These are phyloP conservation scores for Ceriops decandra DNA, from an alignment of 345 rosid species.

Conservation along the genomic window DNA sequence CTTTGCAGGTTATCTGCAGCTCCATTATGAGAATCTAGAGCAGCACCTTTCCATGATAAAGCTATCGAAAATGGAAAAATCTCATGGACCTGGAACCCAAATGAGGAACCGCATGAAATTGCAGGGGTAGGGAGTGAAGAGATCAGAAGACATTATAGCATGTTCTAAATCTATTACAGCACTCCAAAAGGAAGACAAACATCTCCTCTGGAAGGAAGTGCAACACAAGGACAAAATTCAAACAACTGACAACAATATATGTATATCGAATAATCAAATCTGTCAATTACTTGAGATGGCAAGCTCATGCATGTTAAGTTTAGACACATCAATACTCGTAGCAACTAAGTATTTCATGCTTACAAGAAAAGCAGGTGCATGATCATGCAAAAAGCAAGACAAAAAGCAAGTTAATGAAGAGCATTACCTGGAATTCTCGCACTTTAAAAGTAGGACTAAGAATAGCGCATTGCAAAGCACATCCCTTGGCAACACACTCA, in stretches of 20 bases:
- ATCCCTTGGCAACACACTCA: conserved; percentile 67
- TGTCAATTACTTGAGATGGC: no score
- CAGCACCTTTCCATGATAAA: conserved; percentile 66
- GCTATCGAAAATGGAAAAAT: conserved; percentile 74
- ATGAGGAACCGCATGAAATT: not conserved
- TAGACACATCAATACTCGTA: not conserved
- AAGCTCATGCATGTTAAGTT: no score
- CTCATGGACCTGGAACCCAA: conserved; percentile 58
- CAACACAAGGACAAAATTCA: no score
- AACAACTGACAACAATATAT: no score
- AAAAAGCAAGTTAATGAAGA: not conserved
- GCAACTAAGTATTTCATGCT: not conserved
- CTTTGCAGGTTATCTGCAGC: conserved; percentile 59
- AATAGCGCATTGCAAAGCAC: conserved; percentile 78
- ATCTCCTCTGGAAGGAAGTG: no score
- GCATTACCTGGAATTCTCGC: conserved; percentile 74
- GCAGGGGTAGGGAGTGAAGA: not conserved
- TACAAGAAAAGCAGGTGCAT: not conserved
- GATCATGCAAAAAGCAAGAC: not conserved
- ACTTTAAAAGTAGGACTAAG: conserved; percentile 83
- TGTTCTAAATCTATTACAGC: no score
- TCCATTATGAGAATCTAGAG: conserved; percentile 50
- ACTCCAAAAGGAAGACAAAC: no score
- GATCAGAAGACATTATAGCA: no score
- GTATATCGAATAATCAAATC: no score